Evolutionary conservation across 108 stramenopile genomes (phyloP).

Genomic region (Mediolabrus comicus): DNA sequence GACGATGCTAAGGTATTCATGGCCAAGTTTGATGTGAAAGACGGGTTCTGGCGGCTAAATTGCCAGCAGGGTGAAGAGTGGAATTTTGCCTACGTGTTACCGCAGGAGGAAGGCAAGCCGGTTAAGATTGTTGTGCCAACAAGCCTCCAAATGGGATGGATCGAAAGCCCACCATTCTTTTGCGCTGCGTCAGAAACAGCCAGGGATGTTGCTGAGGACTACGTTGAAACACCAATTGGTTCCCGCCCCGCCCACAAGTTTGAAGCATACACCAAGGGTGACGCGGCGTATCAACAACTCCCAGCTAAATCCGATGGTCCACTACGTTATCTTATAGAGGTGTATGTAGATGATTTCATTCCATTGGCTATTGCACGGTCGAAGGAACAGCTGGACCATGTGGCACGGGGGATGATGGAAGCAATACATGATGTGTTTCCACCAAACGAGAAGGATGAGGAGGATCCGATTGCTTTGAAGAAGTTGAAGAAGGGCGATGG

Average conservation of each 20-base stretch:
- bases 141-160: constrained; percentile 46
- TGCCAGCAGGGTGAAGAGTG: constrained; percentile 5
- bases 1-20: constrained; percentile 4
- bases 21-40: constrained; percentile 19
- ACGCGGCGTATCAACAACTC: background rate
- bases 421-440: constrained; percentile 36
- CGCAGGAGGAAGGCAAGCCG: background rate
- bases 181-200: constrained; percentile 45
- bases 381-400: constrained; percentile 2
- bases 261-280: background rate
- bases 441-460: background rate
- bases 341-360: constrained; percentile 41
- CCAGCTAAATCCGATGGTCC: background rate
- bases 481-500: constrained; percentile 49
- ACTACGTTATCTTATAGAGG: constrained; percentile 4
- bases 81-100: constrained; percentile 31
- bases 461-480: constrained; percentile 49
- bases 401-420: background rate
- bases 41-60: constrained; percentile 23
- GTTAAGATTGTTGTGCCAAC: constrained; percentile 28
- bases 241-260: constrained; percentile 8
- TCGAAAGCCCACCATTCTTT: constrained; percentile 43
- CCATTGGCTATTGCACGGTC: constrained; percentile 9
- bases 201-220: constrained; percentile 31
- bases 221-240: constrained; percentile 2